Evolutionary conservation across 345 rosid genomes (phyloP).

Genomic region (Eucalyptus dawsonii): DNA sequence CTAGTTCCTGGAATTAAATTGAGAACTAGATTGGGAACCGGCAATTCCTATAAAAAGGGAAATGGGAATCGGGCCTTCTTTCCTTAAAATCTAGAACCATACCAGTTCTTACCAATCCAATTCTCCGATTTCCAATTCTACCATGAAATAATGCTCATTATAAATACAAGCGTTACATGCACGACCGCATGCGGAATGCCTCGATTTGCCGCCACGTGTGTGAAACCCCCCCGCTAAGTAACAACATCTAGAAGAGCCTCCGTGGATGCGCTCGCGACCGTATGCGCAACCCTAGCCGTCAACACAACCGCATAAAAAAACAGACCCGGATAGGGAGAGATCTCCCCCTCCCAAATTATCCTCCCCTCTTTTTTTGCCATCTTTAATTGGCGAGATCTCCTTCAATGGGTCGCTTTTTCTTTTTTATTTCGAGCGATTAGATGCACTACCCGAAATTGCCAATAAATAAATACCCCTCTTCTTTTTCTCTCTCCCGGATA

Average conservation of each 20-base stretch:
- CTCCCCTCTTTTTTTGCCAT: neutral
- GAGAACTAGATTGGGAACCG: fast-evolving
- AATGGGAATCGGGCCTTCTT: too few relatives aligned
- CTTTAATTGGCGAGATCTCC: neutral
- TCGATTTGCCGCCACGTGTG: neutral
- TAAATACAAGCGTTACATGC: neutral
- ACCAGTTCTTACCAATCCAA: fast-evolving
- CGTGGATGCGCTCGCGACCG: slow-evolving; percentile 4
- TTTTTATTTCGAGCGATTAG: neutral
- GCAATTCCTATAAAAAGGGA: too few relatives aligned
- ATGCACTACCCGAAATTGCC: neutral
- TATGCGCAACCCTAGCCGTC: slow-evolving; percentile 30
- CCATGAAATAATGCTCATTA: too few relatives aligned
- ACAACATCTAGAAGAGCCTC: neutral
- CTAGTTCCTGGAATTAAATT: fast-evolving
- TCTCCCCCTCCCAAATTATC: neutral
- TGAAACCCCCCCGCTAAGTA: neutral
- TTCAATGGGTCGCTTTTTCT: neutral
- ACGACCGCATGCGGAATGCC: neutral
- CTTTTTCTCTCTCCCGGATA: neutral
- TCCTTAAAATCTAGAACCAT: fast-evolving
- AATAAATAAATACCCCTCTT: neutral
- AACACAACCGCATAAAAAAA: neutral
- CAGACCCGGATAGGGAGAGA: too few relatives aligned
- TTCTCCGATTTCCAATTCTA: too few relatives aligned